Base-by-base conservation (phyloP, 371 early-diverging fungal genomes). In the Haplosporangium sp. region DNA sequence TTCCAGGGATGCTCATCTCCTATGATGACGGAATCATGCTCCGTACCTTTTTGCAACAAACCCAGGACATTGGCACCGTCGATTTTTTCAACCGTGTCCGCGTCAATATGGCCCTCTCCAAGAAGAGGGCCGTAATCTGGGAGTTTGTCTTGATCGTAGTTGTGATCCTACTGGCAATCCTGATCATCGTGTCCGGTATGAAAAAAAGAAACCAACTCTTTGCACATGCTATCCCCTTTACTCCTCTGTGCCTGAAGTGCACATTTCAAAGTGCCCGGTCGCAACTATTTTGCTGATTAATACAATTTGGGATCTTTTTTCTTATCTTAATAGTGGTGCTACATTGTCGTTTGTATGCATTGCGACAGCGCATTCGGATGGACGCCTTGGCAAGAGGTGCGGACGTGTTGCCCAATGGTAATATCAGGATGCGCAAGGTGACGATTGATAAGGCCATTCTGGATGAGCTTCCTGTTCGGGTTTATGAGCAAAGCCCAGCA, bases 81-180 rank as follows among this genome's bases (percentile, higher is more conserved):
- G 64, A 71, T 38, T 70, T 56, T 23, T 55, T 45, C 41, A 67
- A 64, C 42, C 71, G 77, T 6, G 64, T 76, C 41, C 52, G 72
- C 14, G 57, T 76, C 57, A 71, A 20, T 5, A 51, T 76, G 64
- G 53, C 20, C 20, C 10, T 64, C 13, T 57, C 63, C 10, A 43
- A 60, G 6, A 71, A 55, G 21, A 59, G 84, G 59, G 82, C 87
- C 0, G 83, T 82, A 61, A 81, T 87, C 29, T 89, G 89, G 89
- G 87, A 87, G 70, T 86, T 86, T 63, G 84, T 85, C 1, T 64
- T 89, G 50, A 83, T 87, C 37, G 80, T 89, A 20, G 86, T 87
- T 10, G 84, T 89, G 37, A 84, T 85, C n/a, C 62, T 89, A 41
- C 71, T 87, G 10, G 86, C 84, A 5, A 64, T 87, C 29, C 84